Conservation (phyloP, 257 asterid species). For the Przewalskia tangutica region DNA sequence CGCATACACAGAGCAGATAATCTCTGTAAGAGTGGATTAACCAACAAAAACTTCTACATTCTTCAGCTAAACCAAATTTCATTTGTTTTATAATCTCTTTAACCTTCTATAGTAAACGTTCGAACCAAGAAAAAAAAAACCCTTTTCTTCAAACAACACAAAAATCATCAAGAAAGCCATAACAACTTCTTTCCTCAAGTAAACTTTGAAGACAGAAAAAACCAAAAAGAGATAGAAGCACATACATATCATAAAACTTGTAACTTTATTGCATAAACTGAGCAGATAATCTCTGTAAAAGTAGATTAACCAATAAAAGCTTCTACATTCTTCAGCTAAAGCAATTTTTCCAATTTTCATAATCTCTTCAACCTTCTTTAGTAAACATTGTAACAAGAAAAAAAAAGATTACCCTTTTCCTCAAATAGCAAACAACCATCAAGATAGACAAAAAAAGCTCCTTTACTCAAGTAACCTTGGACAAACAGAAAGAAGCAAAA, state of each 20-base stretch:
- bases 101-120: no score
- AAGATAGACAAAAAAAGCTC: background rate
- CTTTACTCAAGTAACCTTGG: background rate
- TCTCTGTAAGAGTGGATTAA: background rate
- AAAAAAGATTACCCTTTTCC: background rate
- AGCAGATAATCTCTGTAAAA: background rate
- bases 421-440: background rate
- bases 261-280: background rate
- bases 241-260: constrained; percentile 25
- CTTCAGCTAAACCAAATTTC: background rate
- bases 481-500: background rate
- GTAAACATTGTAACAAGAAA: no score
- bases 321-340: background rate
- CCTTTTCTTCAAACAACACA: background rate
- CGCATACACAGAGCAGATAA: background rate
- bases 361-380: no score
- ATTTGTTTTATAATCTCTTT: no score
- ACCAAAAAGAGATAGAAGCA: background rate
- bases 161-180: background rate
- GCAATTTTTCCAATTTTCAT: background rate
- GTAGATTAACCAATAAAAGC: background rate
- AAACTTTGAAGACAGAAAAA: no score
- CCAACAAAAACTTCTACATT: background rate
- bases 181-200: no score
- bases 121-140: background rate